A percentile compares a stretch with the other conserved stretches of the same genome.
phyloP scores from a whole-genome alignment of 1,139 yeast species.

The Pichia sp. region DNA sequence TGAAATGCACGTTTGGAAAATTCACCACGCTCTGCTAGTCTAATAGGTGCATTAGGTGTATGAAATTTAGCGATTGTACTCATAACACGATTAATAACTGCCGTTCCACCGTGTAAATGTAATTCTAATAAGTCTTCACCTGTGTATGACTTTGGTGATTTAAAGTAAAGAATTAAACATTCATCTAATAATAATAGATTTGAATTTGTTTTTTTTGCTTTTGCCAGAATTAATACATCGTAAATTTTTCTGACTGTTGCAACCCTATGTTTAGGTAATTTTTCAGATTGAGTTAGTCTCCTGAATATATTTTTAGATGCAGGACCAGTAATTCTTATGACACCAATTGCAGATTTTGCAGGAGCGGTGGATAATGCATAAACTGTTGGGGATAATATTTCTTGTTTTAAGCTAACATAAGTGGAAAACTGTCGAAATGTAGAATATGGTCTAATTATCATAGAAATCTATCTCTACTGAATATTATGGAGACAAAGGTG shows the following conservation, averaged over 20 bases:
- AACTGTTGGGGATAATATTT: conserved; percentile 42
- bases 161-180: conserved; percentile 64
- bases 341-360: conserved; percentile 81
- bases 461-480: no score
- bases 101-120: conserved; percentile 91
- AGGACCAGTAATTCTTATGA: conserved; percentile 77
- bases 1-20: conserved; percentile 69
- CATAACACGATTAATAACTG: conserved; percentile 67
- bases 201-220: conserved; percentile 30
- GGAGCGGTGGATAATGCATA: conserved; percentile 86
- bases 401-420: not conserved
- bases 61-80: conserved; percentile 54
- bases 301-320: conserved; percentile 42
- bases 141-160: conserved; percentile 78
- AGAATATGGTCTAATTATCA: no score
- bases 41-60: conserved; percentile 38
- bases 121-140: conserved; percentile 88
- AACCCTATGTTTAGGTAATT: conserved; percentile 42
- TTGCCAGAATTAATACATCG: conserved; percentile 15
- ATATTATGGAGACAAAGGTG: no score
- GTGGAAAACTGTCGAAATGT: not conserved
- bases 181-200: conserved; percentile 64
- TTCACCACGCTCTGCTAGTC: conserved; percentile 93
- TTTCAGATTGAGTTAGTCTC: conserved; percentile 38
- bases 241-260: conserved; percentile 55